phyloP scores from a whole-genome alignment of 306 rosid species.

The Neltuma alba region DNA sequence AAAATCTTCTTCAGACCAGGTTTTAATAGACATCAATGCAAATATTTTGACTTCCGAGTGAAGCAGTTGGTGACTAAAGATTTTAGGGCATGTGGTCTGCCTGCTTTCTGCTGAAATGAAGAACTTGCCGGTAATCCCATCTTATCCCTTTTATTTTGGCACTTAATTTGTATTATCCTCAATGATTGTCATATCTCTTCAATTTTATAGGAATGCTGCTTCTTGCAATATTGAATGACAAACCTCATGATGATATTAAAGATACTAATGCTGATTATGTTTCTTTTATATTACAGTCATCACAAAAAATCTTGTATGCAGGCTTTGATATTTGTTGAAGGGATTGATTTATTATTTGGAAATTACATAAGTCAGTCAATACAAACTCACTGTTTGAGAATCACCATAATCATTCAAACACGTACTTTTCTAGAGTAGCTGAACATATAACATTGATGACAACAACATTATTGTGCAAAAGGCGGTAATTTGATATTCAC shows the following conservation, averaged over 20 bases:
- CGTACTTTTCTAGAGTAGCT: background rate
- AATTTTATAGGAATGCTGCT: constrained; percentile 1
- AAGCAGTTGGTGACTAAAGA: constrained; percentile 22
- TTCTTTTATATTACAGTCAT: constrained; percentile 22
- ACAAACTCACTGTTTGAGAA: background rate
- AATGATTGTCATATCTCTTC: constrained; percentile 3
- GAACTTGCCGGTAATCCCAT: constrained; percentile 51
- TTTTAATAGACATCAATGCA: constrained; percentile 20
- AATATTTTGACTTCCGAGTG: constrained; percentile 16
- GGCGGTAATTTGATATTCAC: background rate
- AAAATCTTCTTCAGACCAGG: constrained; percentile 2
- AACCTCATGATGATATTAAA: background rate
- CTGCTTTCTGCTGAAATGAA: constrained; percentile 57
- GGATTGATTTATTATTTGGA: constrained; percentile 11
- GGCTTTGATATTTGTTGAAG: constrained; percentile 10
- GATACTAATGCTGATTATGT: constrained; percentile 22
- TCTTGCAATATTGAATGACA: background rate
- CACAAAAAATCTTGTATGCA: constrained; percentile 13
- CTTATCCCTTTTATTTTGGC: constrained; percentile 5
- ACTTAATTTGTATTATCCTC: constrained; percentile 22
- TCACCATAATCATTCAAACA: constrained; percentile 6
- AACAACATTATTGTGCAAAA: background rate
- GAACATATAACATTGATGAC: constrained; percentile 6
- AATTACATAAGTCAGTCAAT: background rate
- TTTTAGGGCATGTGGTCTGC: constrained; percentile 45